Conservation (phyloP, 208 protist species). For the Leishmania major region DNA sequence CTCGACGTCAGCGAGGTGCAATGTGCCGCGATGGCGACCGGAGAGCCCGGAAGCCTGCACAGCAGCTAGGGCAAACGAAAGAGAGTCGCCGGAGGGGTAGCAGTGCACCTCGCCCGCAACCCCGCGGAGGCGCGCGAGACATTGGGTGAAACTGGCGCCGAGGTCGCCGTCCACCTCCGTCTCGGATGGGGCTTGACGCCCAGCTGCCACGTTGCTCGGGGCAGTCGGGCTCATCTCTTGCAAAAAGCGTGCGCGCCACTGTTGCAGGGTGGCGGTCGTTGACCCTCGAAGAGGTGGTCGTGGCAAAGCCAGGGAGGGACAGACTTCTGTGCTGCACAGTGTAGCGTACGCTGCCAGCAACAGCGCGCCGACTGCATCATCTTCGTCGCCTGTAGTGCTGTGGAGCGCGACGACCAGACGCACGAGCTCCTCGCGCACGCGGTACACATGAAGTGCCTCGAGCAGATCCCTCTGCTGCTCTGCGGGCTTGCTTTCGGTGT, state of each 20-base stretch:
- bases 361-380: constrained; percentile 7
- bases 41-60: not conserved
- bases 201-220: not conserved
- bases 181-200: not conserved
- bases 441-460: constrained; percentile 2
- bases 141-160: not conserved
- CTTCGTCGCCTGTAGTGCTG: constrained; percentile 7
- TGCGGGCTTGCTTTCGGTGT: not conserved
- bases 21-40: not conserved
- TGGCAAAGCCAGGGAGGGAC: no score
- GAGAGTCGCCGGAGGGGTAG: not conserved
- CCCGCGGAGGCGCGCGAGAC: not conserved
- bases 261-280: not conserved
- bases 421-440: constrained; percentile 4
- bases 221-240: not conserved
- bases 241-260: constrained; percentile 13
- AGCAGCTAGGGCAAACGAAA: not conserved
- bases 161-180: not conserved
- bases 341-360: constrained; percentile 24
- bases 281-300: not conserved
- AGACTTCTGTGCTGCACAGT: constrained; percentile 12
- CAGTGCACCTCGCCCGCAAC: constrained; percentile 1
- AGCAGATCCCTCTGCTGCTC: not conserved
- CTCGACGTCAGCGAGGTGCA: constrained; percentile 14
- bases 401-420: constrained; percentile 13